These are phyloP conservation scores for Juglanconis sp. DNA, from an alignment of 2,329 filamentous ascomycete species.

Conservation along the genomic window DNA sequence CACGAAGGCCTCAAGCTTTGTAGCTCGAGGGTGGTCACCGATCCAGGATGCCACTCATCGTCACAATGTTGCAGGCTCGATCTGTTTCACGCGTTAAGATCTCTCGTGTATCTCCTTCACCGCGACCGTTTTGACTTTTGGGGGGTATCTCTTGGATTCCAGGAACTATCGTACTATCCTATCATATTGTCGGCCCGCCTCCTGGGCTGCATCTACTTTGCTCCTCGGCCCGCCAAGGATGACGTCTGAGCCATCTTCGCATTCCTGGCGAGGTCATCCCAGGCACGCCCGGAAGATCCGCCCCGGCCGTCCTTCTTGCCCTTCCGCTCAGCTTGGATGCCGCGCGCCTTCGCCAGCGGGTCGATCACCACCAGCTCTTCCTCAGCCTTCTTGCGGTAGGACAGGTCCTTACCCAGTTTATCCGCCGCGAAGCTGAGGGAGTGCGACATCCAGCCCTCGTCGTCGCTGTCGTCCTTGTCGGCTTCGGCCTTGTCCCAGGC, in stretches of 20 bases:
- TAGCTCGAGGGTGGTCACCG: too few relatives aligned
- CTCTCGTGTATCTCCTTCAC: too few relatives aligned
- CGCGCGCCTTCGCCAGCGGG: conserved; percentile 76
- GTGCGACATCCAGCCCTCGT: conserved; percentile 81
- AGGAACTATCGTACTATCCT: not conserved
- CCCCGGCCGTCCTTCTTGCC: conserved; percentile 50
- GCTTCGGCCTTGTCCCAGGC: conserved; percentile 69
- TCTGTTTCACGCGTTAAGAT: too few relatives aligned
- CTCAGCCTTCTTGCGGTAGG: conserved; percentile 85
- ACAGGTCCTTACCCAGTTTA: conserved; percentile 84
- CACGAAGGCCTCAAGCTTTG: too few relatives aligned
- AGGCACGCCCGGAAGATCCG: conserved; percentile 50
- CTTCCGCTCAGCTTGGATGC: conserved; percentile 63
- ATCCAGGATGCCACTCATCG: too few relatives aligned
- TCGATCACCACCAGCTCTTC: conserved; percentile 93
- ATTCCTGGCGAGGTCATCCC: conserved; percentile 55
- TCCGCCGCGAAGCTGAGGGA: conserved; percentile 84
- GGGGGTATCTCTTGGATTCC: not conserved
- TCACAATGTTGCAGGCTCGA: not conserved
- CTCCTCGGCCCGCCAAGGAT: conserved; percentile 54
- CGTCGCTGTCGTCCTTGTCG: conserved; percentile 55
- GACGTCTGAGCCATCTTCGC: conserved; percentile 52
- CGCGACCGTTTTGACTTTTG: not conserved
- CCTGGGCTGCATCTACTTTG: conserved; percentile 36
- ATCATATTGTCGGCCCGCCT: too few relatives aligned